Percentiles rank a stretch among this genome's conserved stretches.
phyloP scores from a whole-genome alignment of 2,329 filamentous ascomycete genomes.

The Claviceps monticola region DNA sequence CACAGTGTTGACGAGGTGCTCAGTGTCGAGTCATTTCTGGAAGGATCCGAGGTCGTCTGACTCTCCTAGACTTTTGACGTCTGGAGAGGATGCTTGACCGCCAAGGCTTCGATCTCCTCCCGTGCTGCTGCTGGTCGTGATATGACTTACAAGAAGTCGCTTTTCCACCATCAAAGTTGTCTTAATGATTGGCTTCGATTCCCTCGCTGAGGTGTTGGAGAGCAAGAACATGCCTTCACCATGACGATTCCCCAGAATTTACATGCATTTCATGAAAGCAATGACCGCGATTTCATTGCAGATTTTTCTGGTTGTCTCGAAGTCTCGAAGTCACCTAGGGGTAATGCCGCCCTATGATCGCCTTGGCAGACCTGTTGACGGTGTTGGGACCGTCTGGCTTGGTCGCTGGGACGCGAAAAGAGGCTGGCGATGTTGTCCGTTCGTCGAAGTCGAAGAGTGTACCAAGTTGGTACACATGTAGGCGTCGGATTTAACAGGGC shows the following conservation, averaged over 20 bases:
- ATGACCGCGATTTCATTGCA: conserved; percentile 99
- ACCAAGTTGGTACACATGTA: too few relatives aligned
- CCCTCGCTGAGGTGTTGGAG: too few relatives aligned
- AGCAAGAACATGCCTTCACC: too few relatives aligned
- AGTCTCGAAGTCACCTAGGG: conserved; percentile 94
- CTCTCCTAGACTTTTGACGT: conserved; percentile 36
- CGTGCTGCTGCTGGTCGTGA: neutral
- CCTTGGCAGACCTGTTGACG: conserved; percentile 78
- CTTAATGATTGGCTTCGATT: too few relatives aligned
- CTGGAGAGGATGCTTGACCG: conserved; percentile 81
- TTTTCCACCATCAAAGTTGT: too few relatives aligned
- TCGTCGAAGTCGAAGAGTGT: too few relatives aligned
- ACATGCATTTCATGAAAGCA: conserved; percentile 48
- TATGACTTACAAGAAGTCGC: neutral
- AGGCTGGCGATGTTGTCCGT: conserved; percentile 3
- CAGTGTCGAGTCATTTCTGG: neutral
- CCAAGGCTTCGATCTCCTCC: conserved; percentile 33
- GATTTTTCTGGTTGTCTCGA: conserved; percentile 99
- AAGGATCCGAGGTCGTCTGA: conserved; percentile 31
- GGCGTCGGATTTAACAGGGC: too few relatives aligned
- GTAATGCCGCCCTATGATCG: conserved; percentile 98
- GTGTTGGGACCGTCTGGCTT: conserved; percentile 42
- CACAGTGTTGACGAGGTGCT: neutral
- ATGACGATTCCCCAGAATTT: too few relatives aligned
- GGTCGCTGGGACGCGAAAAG: conserved; percentile 20